phyloP scores from a whole-genome alignment of 176 grass and related monocot species.

The Saccharum spontaneum region DNA sequence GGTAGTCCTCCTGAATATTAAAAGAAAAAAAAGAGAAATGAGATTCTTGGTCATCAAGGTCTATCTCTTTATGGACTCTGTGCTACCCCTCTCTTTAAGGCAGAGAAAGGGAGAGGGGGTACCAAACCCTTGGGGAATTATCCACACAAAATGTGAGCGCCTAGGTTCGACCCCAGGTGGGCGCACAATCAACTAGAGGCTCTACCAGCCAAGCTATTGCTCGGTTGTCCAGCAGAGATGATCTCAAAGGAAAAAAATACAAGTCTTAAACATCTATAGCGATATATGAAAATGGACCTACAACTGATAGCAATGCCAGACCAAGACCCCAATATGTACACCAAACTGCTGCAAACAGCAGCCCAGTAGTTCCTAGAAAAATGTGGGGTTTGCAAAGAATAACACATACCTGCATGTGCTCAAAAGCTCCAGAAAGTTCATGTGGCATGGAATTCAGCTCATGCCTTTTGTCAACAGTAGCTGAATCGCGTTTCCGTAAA shows the following conservation, averaged over 20 bases:
- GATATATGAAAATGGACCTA: constrained; percentile 10
- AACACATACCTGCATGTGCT: constrained; percentile 47
- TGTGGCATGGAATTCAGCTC: constrained; percentile 57
- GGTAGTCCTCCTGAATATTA: constrained; percentile 75
- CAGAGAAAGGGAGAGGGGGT: not conserved
- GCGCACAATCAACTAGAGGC: not conserved
- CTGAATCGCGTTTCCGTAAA: constrained; percentile 57
- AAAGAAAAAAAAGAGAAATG: constrained; percentile 15
- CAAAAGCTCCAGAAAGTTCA: constrained; percentile 41
- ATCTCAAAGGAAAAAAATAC: not conserved
- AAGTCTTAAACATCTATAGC: not conserved
- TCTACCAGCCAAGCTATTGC: not conserved
- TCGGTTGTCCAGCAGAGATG: not conserved
- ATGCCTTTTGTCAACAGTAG: constrained; percentile 56
- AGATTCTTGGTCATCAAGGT: constrained; percentile 24
- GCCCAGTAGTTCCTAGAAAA: not conserved
- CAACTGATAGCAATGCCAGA: constrained; percentile 9
- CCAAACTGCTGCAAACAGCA: not conserved
- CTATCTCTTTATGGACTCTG: too few relatives aligned
- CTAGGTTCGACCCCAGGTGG: not conserved
- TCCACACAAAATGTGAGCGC: not conserved
- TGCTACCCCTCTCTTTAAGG: not conserved
- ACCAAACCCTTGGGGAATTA: not conserved
- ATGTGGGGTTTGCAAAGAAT: constrained; percentile 16
- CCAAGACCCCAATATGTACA: constrained; percentile 4